A percentile compares a stretch with the other conserved stretches of the same genome.
Conservation (phyloP, 257 asterid species). For the Solanum habrochaites region DNA sequence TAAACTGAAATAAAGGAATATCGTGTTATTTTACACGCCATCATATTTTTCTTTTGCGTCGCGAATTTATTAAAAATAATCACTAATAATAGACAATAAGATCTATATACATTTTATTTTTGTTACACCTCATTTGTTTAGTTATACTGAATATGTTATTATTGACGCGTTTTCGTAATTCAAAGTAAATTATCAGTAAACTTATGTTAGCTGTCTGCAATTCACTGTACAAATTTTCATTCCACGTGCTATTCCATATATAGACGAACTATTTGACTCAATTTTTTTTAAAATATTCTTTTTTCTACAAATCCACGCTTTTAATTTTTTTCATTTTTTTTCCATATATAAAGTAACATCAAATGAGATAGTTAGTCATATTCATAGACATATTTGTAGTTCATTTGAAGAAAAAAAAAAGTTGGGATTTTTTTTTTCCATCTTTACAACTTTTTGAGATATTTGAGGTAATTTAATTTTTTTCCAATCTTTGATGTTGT, state of each 20-base stretch:
- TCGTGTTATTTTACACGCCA: background rate
- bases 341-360: background rate
- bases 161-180: too few relatives aligned
- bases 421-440: background rate
- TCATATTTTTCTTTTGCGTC: background rate
- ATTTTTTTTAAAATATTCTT: background rate
- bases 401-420: background rate
- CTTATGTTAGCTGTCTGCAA: background rate
- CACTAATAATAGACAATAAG: too few relatives aligned
- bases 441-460: background rate
- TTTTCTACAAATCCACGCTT: background rate
- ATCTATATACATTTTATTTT: accelerated
- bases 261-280: slow-evolving; percentile 18
- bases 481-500: background rate
- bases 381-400: background rate
- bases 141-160: background rate
- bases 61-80: background rate
- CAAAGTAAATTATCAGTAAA: background rate
- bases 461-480: background rate
- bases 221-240: background rate
- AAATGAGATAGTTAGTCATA: background rate
- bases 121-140: accelerated
- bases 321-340: background rate
- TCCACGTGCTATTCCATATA: slow-evolving; percentile 26
- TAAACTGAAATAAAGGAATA: background rate